phyloP scores from a whole-genome alignment of 108 stramenopile genomes.

The Tribonema minus region DNA sequence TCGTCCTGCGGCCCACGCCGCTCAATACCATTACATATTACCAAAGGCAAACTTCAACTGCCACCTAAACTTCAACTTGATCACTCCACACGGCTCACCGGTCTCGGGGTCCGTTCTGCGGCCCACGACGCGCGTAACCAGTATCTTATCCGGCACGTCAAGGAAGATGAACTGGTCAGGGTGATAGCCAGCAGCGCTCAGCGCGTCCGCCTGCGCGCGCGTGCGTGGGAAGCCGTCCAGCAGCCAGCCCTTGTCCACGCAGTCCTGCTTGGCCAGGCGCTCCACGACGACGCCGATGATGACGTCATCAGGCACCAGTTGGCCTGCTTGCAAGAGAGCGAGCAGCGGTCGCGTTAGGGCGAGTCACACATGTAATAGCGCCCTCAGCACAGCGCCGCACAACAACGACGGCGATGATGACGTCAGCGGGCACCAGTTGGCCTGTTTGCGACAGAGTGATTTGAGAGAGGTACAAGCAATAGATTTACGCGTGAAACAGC shows the following conservation, averaged over 20 bases:
- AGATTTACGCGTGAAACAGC: no score
- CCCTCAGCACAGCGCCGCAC: no score
- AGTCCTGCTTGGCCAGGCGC: conserved; percentile 74
- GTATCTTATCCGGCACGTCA: conserved; percentile 83
- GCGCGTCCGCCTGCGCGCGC: conserved; percentile 72
- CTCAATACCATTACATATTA: no score
- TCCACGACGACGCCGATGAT: conserved; percentile 84
- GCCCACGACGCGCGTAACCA: conserved; percentile 89
- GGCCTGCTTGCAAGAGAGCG: no score
- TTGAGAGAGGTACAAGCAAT: no score
- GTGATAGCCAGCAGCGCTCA: conserved; percentile 70
- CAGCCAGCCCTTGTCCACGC: conserved; percentile 80
- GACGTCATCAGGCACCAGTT: conserved; percentile 90
- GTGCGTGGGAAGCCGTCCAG: conserved; percentile 97
- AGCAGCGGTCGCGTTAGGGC: no score
- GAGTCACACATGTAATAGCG: no score
- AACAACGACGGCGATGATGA: conserved; percentile 83
- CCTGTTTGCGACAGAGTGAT: no score
- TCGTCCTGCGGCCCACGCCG: no score
- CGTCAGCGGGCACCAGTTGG: conserved; percentile 87
- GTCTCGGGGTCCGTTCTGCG: conserved; percentile 90
- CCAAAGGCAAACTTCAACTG: no score
- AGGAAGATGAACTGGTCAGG: conserved; percentile 86
- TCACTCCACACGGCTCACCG: no score
- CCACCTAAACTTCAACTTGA: no score